Percentiles rank a stretch among this genome's conserved stretches.
phyloP scores from a whole-genome alignment of 495 filamentous ascomycete species.

The Entonaema liquescens region DNA sequence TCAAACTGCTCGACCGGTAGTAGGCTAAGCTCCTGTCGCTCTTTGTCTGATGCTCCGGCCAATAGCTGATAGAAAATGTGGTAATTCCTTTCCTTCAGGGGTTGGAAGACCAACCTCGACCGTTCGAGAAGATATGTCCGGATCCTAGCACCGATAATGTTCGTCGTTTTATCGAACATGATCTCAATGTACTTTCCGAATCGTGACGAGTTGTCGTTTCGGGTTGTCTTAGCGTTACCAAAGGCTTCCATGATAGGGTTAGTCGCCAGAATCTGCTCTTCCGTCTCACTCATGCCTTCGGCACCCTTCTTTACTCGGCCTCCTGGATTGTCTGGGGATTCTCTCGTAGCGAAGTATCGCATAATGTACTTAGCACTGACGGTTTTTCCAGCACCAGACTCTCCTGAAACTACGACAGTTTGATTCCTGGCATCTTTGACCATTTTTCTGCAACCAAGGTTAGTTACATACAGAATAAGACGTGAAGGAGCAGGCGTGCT shows the following conservation, averaged over 20 bases:
- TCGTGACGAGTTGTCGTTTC: constrained; percentile 98
- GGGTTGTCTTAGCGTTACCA: constrained; percentile 97
- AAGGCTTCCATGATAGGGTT: constrained; percentile 99
- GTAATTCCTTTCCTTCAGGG: constrained; percentile 96
- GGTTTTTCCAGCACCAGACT: constrained; percentile 98
- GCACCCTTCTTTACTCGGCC: constrained; percentile 78
- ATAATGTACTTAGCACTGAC: constrained; percentile 99
- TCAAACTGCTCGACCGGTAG: constrained; percentile 88
- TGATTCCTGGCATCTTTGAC: constrained; percentile 94
- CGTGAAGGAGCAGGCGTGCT: constrained; percentile 44
- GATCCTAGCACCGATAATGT: constrained; percentile 98
- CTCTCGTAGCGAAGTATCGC: constrained; percentile 98
- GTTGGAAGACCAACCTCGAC: constrained; percentile 97
- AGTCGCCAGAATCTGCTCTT: constrained; percentile 96
- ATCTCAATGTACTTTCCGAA: constrained; percentile 99
- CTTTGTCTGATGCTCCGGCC: constrained; percentile 87
- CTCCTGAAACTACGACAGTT: constrained; percentile 97
- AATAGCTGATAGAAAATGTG: constrained; percentile 99
- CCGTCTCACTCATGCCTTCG: constrained; percentile 96
- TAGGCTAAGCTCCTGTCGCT: constrained; percentile 79
- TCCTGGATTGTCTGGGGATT: constrained; percentile 88
- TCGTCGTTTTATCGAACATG: constrained; percentile 94
- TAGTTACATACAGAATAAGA: constrained; percentile 18
- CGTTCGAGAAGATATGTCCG: constrained; percentile 94
- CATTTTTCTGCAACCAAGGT: constrained; percentile 78